Base-by-base conservation (phyloP, 163 green algal genomes). In the Scenedesmus sp. region DNA sequence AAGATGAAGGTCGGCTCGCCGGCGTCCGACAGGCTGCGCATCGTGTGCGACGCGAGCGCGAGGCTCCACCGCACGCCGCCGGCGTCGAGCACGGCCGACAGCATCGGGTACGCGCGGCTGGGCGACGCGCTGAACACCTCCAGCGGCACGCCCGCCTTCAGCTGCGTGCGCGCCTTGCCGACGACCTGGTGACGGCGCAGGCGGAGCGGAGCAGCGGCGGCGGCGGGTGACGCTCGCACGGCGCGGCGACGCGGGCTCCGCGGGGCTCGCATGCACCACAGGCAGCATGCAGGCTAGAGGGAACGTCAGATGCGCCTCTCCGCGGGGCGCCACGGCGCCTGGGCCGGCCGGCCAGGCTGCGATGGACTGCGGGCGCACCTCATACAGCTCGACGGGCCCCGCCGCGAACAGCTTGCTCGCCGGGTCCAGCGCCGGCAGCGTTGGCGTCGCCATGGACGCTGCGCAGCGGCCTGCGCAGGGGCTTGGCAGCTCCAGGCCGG, bases 1-100 rank as follows among this genome's bases (percentile, higher is more conserved):
- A 80, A 80, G 45, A 80, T 73, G 72, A 73, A 73, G 17, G 60
- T 63, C 13, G 72, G 72, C 60, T 80, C 72, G 14, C 50, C 62
- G 15, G 62, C 60, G 33, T 62, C 48, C 17, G 70, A 78, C 11
- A 44, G 11, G 17, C 14, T 51, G 39, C 70, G 53, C 70, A 78
- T 78, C 1, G 70, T 78, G 70, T 78, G 70, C n/a, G 34, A 34
- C 22, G 54, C 56, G 17, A 48, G 42, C 17, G 2, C 20, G 1
- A 78, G 70, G 36, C 3, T 18, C 70, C 70, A 78, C 3, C 15
- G 22, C 15, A 60, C 47, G 15, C 17, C 17, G 9, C 54, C 70
- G 17, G 69, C 70, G 11, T 29, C 26, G 51, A 63, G 47, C 33
- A 56, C n/a, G 3, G 67, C 70, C 31, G 70, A 67, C 39, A 78